These are phyloP conservation scores for Phragmites australis DNA, from an alignment of 176 grass and related monocot species.

Conservation along the genomic window DNA sequence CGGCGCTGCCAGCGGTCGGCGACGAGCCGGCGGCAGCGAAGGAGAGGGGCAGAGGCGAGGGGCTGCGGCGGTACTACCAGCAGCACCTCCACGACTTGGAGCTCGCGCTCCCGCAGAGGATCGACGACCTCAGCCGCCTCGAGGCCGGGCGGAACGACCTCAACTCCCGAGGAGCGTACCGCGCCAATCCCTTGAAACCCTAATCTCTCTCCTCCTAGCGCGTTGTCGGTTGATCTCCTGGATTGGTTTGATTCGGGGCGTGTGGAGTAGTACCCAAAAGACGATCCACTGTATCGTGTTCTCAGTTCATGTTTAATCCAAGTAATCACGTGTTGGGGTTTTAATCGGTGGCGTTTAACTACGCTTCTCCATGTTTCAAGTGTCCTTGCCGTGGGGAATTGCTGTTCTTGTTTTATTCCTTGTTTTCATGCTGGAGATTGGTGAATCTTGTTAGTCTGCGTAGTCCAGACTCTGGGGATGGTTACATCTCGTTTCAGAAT, in stretches of 20 bases:
- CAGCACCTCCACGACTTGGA: constrained; percentile 81
- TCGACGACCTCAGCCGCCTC: constrained; percentile 71
- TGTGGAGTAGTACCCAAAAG: neutral
- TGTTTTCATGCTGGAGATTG: neutral
- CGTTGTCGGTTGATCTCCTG: neutral
- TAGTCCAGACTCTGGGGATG: neutral
- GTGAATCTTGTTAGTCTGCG: neutral
- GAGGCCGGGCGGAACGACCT: constrained; percentile 88
- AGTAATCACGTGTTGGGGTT: neutral
- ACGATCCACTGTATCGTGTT: neutral
- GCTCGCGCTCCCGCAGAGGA: constrained; percentile 66
- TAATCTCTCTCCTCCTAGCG: neutral
- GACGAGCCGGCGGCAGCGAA: constrained; percentile 15
- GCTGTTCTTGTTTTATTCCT: neutral
- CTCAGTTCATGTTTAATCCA: neutral
- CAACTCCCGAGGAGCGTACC: constrained; percentile 68
- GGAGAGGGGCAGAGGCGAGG: constrained; percentile 59
- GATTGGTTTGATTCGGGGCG: neutral
- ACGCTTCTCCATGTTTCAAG: neutral
- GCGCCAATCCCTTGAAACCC: constrained; percentile 9
- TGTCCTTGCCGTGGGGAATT: neutral
- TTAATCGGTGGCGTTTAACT: neutral
- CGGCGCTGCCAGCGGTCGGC: neutral
- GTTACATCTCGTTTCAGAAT: neutral
- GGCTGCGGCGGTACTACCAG: constrained; percentile 76